Percentiles rank a stretch among this genome's conserved stretches.
Conservation (phyloP, 2,329 filamentous ascomycete genomes). For the Aspergillus neoniger region DNA sequence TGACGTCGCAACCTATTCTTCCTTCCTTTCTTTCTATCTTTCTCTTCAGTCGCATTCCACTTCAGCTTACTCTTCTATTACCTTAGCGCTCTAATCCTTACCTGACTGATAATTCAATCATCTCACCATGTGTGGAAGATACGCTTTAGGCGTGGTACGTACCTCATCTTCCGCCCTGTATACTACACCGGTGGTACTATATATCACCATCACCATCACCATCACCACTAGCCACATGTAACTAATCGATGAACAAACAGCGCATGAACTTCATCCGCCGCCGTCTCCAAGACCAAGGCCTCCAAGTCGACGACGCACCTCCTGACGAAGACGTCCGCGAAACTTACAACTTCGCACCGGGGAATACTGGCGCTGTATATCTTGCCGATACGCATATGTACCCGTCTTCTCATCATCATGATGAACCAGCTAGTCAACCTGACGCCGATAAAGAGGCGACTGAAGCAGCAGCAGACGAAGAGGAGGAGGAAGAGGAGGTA, state of each 20-base stretch:
- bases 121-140: slow-evolving; percentile 66
- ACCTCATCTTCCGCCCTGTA: not conserved
- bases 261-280: slow-evolving; percentile 73
- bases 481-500: not conserved
- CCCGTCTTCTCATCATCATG: no score
- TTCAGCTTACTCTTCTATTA: no score
- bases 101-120: not conserved
- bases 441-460: not conserved
- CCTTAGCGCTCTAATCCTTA: not conserved
- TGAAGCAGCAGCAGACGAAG: slow-evolving; percentile 13
- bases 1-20: not conserved
- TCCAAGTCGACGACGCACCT: slow-evolving; percentile 71
- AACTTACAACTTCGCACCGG: slow-evolving; percentile 91
- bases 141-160: slow-evolving; percentile 63
- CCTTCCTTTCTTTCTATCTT: no score
- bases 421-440: not conserved
- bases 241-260: slow-evolving; percentile 46
- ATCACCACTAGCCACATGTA: no score
- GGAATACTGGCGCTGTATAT: slow-evolving; percentile 82
- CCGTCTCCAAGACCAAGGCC: slow-evolving; percentile 71
- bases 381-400: slow-evolving; percentile 63
- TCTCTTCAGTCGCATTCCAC: no score
- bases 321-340: slow-evolving; percentile 70
- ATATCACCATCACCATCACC: not conserved
- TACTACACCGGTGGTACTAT: not conserved